phyloP scores from a whole-genome alignment of 208 protist species.

The Angomonas ambiguus region DNA sequence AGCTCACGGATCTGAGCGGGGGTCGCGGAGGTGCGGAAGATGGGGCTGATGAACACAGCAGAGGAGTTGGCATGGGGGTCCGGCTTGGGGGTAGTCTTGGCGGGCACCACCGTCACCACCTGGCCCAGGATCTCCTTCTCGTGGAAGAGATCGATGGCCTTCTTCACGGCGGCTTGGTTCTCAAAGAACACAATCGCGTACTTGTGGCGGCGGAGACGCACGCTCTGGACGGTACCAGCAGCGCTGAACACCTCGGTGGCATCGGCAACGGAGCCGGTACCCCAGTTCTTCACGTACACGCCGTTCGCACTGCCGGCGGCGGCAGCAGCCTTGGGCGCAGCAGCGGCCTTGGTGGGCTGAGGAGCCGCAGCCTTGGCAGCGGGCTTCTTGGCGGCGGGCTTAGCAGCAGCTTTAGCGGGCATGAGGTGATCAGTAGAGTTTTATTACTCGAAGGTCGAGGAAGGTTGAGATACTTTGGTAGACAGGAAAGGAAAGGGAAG shows the following conservation, averaged over 20 bases:
- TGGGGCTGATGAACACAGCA: constrained; percentile 73
- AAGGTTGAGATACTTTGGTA: constrained; percentile 33
- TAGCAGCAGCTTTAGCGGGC: constrained; percentile 53
- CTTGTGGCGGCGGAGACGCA: constrained; percentile 65
- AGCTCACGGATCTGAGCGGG: constrained; percentile 66
- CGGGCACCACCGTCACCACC: constrained; percentile 61
- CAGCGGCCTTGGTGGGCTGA: constrained; percentile 13
- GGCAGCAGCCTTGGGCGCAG: constrained; percentile 31
- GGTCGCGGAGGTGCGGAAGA: constrained; percentile 73
- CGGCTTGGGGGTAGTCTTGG: constrained; percentile 69
- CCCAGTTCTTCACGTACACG: constrained; percentile 87
- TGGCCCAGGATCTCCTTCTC: constrained; percentile 69
- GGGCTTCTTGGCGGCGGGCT: constrained; percentile 32
- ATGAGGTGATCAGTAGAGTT: constrained; percentile 36
- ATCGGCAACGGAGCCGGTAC: constrained; percentile 62
- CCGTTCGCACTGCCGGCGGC: constrained; percentile 50
- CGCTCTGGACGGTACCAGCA: constrained; percentile 55
- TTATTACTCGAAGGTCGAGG: constrained; percentile 88
- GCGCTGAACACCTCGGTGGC: constrained; percentile 44
- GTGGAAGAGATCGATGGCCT: constrained; percentile 85
- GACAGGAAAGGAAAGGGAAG: neutral
- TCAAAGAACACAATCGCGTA: constrained; percentile 85
- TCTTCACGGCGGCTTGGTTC: constrained; percentile 74
- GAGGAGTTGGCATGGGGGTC: constrained; percentile 68
- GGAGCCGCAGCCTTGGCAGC: constrained; percentile 42